Evolutionary conservation across 257 asterid genomes (phyloP), one percentile per base, ranked within the genome.

Genomic region (Solanum pimpinellifolium): DNA sequence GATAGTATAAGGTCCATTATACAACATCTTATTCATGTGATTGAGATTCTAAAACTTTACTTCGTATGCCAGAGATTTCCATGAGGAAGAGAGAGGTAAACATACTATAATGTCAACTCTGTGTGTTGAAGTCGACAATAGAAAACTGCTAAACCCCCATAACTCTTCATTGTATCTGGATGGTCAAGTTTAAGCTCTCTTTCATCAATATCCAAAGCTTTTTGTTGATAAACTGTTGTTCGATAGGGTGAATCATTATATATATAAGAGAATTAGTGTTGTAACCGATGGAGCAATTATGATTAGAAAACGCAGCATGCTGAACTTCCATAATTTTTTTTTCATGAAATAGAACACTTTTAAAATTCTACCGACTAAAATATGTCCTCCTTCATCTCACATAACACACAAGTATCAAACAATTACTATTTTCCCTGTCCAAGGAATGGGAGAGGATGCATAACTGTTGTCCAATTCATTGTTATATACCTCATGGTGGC

Each of bases 101-200:
- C 98, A 93, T 88, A 97, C 99, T 93, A 96, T 85, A 97, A 93
- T 86, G 99, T 97, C 93, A 97, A 93, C 88, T 97, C 98, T 85
- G 95, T 97, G 89, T 97, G 98, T 88, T 97, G 99, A 91, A 97
- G 99, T 84, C 99, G 99, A 85, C 95, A 97, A 89, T 97, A 97
- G 78, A 97, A 97, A 90, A 97, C 98, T 12, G 99, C 94, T 44
- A 97, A 94, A 94, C 95, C 99, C 84, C 99, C 99, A 2, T 15
- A 15, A 14, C 59, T 49, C 59, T 49, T 49, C 21, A 49, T 49
- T 11, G 99, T 95, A 88, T 97, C 98, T 15, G 99, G 99, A 0
- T 49, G 16, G 59, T 49, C 3, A 49, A 7, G 59, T 5, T 49
- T 49, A 49, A 20, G 0, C 21, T 96, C 99, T 91, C 99, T 94